Conservation (phyloP, 2,329 filamentous ascomycete species). For the Pestalotiopsis fici region DNA sequence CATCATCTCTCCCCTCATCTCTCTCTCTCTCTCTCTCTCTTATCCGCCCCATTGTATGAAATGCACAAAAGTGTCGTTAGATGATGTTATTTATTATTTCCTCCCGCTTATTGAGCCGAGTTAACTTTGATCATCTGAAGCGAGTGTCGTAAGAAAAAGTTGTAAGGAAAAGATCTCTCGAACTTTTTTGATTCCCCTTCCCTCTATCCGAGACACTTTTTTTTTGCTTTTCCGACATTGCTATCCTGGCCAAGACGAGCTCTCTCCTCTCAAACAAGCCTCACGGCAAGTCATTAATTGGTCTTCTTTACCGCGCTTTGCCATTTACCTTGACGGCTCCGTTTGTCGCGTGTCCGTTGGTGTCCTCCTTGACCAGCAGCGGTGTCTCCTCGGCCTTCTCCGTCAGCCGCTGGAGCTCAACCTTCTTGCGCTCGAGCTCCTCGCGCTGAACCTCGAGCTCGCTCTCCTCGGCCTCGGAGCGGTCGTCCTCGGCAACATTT, state of each 20-base stretch:
- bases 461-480: slow-evolving; percentile 69
- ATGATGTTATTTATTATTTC: background rate
- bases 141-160: background rate
- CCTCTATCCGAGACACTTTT: background rate
- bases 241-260: background rate
- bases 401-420: slow-evolving; percentile 15
- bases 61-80: no score
- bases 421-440: slow-evolving; percentile 17
- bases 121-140: background rate
- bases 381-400: slow-evolving; percentile 20
- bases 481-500: slow-evolving; percentile 66
- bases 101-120: background rate
- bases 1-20: no score
- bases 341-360: slow-evolving; percentile 20
- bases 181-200: background rate
- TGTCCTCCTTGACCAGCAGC: slow-evolving; percentile 24
- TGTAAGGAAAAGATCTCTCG: background rate
- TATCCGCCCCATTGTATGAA: no score
- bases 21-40: no score
- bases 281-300: background rate
- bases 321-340: slow-evolving; percentile 17
- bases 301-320: background rate
- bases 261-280: background rate
- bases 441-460: slow-evolving; percentile 48
- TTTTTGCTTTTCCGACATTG: background rate